Base-by-base conservation (phyloP, 495 filamentous ascomycete species). In the Hypoxylon lenormandii region DNA sequence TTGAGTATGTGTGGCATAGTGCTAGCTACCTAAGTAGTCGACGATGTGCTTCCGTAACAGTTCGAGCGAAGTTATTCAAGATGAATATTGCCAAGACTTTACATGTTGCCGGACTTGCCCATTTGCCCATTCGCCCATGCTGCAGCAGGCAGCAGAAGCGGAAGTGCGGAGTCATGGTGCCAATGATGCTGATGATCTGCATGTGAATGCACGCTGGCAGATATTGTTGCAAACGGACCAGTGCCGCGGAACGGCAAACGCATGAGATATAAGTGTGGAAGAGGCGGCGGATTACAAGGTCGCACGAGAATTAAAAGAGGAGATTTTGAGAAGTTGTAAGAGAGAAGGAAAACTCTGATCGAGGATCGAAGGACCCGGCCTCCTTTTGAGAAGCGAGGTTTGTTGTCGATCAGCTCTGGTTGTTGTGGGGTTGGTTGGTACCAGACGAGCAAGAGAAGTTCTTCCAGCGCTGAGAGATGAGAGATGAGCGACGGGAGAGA, bases 331-430 rank as follows among this genome's bases (percentile, higher is more conserved):
- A 22, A 56, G 45, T n/a, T n/a, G n/a, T 36, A 51, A 40, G 23
- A 28, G 52, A 60, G 53, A 46, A 30, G 22, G 15, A 63, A 38
- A 36, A 43, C 5, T n/a, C 5, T 12, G 55, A 43, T 60, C 45
- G 66, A 70, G 26, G 56, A 70, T 62, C 46, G 33, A 57, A 57
- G 58, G 46, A 50, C 22, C 21, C 43, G 45, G 21, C 11, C 19
- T 26, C 56, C 22, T 70, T 70, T 62, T 66, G 61, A 57, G 40
- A 70, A 70, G 52, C 56, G 60, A 61, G 49, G 61, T 70, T 70
- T 70, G 55, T 62, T 70, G 67, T 70, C 61, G 67, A 70, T 66
- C 67, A 62, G 37, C 45, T 28, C 45, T 18, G 57, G 53, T n/a
- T 33, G 4, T 26, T 48, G 61, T 66, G 67, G 67, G 67, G 67